phyloP scores from a whole-genome alignment of 768 basidiomycete species.

The Trametes elegans region DNA sequence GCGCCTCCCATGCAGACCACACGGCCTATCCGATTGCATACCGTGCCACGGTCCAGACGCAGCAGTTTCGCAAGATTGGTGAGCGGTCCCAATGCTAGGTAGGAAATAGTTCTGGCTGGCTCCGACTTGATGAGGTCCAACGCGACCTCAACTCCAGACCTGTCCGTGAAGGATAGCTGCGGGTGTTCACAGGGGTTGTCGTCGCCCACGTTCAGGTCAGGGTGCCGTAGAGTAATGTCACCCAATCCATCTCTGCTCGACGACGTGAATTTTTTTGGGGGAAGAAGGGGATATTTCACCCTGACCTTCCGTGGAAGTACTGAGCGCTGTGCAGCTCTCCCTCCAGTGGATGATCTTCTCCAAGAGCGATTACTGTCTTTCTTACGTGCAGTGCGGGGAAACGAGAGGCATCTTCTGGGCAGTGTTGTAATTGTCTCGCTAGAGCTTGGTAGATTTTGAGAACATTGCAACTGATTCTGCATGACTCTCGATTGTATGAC shows the following conservation, averaged over 20 bases:
- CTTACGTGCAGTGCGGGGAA: conserved; percentile 62
- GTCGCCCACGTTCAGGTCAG: conserved; percentile 50
- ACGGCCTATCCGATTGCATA: conserved; percentile 63
- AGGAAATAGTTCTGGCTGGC: conserved; percentile 58
- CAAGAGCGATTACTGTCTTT: conserved; percentile 65
- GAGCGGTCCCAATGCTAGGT: conserved; percentile 72
- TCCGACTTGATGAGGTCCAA: conserved; percentile 51
- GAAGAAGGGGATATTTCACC: background rate
- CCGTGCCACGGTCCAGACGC: conserved; percentile 48
- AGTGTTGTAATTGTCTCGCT: conserved; percentile 49
- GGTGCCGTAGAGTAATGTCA: conserved; percentile 58
- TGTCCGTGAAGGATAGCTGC: conserved; percentile 46
- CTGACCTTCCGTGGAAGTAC: conserved; percentile 81
- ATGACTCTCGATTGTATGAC: background rate
- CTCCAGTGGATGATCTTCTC: conserved; percentile 62
- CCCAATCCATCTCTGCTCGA: conserved; percentile 64
- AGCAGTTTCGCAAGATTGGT: conserved; percentile 77
- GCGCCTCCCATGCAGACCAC: conserved; percentile 93
- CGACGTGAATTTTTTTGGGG: background rate
- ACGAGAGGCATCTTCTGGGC: conserved; percentile 51
- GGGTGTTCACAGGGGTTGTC: conserved; percentile 32
- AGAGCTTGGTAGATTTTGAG: conserved; percentile 74
- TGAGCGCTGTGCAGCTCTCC: conserved; percentile 74
- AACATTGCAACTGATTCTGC: conserved; percentile 56
- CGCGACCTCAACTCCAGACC: conserved; percentile 51